These are phyloP conservation scores for Tylopilus felleus DNA, from an alignment of 768 basidiomycete genomes.

Conservation along the genomic window DNA sequence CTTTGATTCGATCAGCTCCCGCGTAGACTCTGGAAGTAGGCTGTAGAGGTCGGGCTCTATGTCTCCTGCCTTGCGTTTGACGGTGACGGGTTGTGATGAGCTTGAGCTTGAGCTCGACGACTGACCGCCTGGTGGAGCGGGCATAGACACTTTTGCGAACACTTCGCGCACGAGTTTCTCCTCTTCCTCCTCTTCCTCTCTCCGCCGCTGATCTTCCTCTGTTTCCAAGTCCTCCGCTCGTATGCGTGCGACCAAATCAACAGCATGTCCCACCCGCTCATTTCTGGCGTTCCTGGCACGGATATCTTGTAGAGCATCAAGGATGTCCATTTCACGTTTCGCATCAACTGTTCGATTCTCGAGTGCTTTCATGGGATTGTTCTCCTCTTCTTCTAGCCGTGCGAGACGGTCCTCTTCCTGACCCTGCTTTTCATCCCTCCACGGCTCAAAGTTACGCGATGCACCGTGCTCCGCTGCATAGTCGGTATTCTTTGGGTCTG, in stretches of 20 bases:
- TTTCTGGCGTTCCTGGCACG: conserved; percentile 83
- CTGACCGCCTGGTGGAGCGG: conserved; percentile 17
- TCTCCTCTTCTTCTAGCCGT: conserved; percentile 86
- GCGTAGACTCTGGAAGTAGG: conserved; percentile 63
- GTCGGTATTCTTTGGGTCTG: conserved; percentile 97
- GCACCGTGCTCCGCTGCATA: conserved; percentile 94
- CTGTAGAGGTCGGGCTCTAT: conserved; percentile 68
- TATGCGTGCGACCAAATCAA: conserved; percentile 64
- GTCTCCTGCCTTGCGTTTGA: conserved; percentile 85
- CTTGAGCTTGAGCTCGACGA: conserved; percentile 24
- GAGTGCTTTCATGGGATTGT: conserved; percentile 95
- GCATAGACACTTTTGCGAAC: conserved; percentile 69
- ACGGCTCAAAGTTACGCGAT: conserved; percentile 96
- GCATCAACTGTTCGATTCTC: conserved; percentile 92
- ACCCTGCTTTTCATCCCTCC: conserved; percentile 77
- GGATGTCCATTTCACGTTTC: conserved; percentile 96
- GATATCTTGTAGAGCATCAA: conserved; percentile 94
- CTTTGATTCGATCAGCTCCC: conserved; percentile 55
- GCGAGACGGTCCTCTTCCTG: conserved; percentile 84
- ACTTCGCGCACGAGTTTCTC: conserved; percentile 85
- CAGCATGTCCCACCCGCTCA: conserved; percentile 76
- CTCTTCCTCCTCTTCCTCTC: conserved; percentile 83
- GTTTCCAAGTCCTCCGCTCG: conserved; percentile 68
- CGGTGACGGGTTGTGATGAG: conserved; percentile 48
- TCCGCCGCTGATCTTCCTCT: conserved; percentile 69